Conservation (phyloP, 352 stramenopile genomes). For the Aphanomyces euteiches region DNA sequence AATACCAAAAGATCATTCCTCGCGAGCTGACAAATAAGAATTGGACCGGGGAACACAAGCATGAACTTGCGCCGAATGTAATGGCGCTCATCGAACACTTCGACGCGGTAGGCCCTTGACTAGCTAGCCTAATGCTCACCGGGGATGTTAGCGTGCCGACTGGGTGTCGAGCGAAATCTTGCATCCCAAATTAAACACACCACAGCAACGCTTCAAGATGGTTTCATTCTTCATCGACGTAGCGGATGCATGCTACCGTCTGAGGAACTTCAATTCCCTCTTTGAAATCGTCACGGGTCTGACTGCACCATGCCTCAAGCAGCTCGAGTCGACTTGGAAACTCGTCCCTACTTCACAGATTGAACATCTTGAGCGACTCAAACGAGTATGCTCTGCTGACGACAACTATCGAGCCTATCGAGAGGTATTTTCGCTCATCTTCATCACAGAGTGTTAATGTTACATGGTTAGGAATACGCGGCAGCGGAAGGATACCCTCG, state of each 20-base stretch:
- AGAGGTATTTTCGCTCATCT: slow-evolving; percentile 36
- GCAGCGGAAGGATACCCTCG: slow-evolving; percentile 72
- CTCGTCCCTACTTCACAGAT: slow-evolving; percentile 53
- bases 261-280: slow-evolving; percentile 89
- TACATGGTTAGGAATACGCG: slow-evolving; percentile 43
- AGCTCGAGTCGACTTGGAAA: slow-evolving; percentile 81
- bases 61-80: slow-evolving; percentile 72
- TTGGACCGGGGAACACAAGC: slow-evolving; percentile 78
- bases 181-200: slow-evolving; percentile 72
- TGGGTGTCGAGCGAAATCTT: slow-evolving; percentile 87
- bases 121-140: no score
- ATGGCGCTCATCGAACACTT: slow-evolving; percentile 85
- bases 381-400: slow-evolving; percentile 75
- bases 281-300: slow-evolving; percentile 79
- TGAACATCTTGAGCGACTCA: slow-evolving; percentile 80
- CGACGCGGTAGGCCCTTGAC: slow-evolving; percentile 44
- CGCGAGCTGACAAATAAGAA: slow-evolving; percentile 85
- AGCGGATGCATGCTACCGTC: slow-evolving; percentile 72
- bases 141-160: slow-evolving; percentile 39
- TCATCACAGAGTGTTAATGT: slow-evolving; percentile 2
- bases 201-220: slow-evolving; percentile 69
- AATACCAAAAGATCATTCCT: slow-evolving; percentile 61
- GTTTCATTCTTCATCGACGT: slow-evolving; percentile 83
- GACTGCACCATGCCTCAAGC: slow-evolving; percentile 72
- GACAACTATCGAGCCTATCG: slow-evolving; percentile 86